These are phyloP conservation scores for Ophiocordyceps sinensis DNA, from an alignment of 2,329 filamentous ascomycete genomes.

Conservation along the genomic window DNA sequence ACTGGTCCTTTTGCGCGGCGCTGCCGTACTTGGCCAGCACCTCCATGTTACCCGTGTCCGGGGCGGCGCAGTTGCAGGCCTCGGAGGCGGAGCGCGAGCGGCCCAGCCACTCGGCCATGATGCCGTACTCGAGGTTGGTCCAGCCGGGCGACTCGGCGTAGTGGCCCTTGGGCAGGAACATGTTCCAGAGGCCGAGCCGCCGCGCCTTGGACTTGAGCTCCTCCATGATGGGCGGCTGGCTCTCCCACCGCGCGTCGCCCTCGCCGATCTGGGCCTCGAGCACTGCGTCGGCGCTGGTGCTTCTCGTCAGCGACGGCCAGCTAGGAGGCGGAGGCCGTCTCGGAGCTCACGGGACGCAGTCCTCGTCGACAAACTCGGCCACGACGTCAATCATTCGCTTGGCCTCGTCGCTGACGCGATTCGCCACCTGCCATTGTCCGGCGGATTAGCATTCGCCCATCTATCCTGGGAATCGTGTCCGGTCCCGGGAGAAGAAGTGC, in stretches of 20 bases:
- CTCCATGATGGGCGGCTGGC: conserved; percentile 70
- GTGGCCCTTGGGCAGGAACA: conserved; percentile 91
- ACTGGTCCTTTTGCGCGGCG: conserved; percentile 68
- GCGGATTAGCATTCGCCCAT: conserved; percentile 6
- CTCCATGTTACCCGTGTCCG: conserved; percentile 93
- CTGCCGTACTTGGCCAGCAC: conserved; percentile 85
- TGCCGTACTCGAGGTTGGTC: conserved; percentile 88
- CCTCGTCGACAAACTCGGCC: conserved; percentile 92
- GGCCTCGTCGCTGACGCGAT: conserved; percentile 67
- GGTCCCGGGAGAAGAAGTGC: not conserved
- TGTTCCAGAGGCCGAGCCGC: conserved; percentile 86
- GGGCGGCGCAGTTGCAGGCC: conserved; percentile 80
- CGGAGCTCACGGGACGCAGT: conserved; percentile 59
- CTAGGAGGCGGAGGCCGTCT: not conserved
- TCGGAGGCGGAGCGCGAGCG: conserved; percentile 73
- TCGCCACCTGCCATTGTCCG: conserved; percentile 21
- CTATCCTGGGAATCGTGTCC: not conserved
- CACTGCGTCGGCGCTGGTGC: conserved; percentile 56
- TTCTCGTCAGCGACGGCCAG: not conserved
- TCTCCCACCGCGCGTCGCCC: conserved; percentile 63
- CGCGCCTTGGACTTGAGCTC: conserved; percentile 75
- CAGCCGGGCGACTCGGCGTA: conserved; percentile 93
- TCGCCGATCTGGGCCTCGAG: conserved; percentile 67
- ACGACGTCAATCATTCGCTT: conserved; percentile 76
- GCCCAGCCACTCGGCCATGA: conserved; percentile 94